Conservation (phyloP, 106 monocot genomes). For the Acorus calamus region DNA sequence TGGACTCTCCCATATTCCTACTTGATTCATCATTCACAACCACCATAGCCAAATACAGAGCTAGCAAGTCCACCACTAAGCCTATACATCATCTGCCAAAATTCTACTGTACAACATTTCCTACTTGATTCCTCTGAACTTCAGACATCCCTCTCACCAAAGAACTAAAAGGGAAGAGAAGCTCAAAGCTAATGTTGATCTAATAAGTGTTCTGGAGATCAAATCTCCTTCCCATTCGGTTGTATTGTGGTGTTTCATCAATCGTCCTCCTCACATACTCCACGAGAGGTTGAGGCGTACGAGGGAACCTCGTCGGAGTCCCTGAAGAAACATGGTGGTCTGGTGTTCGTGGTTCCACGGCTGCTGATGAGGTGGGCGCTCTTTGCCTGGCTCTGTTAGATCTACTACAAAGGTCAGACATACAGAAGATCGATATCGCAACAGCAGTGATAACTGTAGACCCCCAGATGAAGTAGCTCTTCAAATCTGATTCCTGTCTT, state of each 20-base stretch:
- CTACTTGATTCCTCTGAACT: too few species aligned
- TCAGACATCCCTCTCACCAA: too few species aligned
- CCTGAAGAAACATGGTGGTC: background rate
- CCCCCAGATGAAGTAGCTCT: slow-evolving; percentile 20
- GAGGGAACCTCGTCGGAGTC: slow-evolving; percentile 11
- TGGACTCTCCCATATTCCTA: too few species aligned
- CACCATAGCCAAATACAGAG: too few species aligned
- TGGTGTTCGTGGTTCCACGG: slow-evolving; percentile 9
- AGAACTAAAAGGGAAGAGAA: too few species aligned
- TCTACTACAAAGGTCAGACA: slow-evolving; percentile 6
- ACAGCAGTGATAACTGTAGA: slow-evolving; percentile 26
- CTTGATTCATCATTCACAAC: too few species aligned
- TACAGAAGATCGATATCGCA: slow-evolving; percentile 15
- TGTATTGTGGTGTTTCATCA: slow-evolving; percentile 91
- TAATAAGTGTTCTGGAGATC: slow-evolving; percentile 81
- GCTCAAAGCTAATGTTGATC: background rate
- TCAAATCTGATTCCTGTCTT: background rate
- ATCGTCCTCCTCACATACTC: slow-evolving; percentile 84
- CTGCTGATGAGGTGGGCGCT: slow-evolving; percentile 1
- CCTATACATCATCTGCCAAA: too few species aligned
- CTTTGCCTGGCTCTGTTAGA: slow-evolving; percentile 20
- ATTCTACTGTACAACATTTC: too few species aligned
- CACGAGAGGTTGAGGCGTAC: slow-evolving; percentile 69
- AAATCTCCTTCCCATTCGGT: slow-evolving; percentile 41
- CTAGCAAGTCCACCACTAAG: too few species aligned